These are phyloP conservation scores for Schoenoplectus tabernaemontani DNA, from an alignment of 202 grass and related monocot genomes.

Conservation along the genomic window DNA sequence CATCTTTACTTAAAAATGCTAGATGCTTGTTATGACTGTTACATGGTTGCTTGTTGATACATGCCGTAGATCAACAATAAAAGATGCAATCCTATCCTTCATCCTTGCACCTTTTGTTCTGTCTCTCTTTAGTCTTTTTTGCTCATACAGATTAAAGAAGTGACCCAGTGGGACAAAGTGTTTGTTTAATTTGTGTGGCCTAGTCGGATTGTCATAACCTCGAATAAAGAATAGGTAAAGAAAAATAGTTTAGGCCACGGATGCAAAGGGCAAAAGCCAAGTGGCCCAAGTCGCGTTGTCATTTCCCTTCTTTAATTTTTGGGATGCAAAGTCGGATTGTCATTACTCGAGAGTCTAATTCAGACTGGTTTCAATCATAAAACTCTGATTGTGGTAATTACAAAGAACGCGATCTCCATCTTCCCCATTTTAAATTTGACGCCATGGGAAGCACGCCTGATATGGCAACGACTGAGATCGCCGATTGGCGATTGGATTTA, in stretches of 20 bases:
- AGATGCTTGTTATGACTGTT: too few species aligned
- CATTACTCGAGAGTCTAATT: background rate
- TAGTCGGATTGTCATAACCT: background rate
- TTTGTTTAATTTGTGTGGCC: background rate
- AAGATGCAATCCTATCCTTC: too few species aligned
- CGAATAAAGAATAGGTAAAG: background rate
- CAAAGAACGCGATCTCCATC: background rate
- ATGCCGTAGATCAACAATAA: too few species aligned
- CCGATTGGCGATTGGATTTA: slow-evolving; percentile 52
- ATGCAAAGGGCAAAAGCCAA: too few species aligned
- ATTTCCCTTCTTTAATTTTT: too few species aligned
- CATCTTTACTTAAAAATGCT: too few species aligned
- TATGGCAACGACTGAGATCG: background rate
- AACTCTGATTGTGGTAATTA: background rate
- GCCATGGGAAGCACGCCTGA: background rate
- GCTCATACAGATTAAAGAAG: too few species aligned
- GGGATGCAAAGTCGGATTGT: background rate
- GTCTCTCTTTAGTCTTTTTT: too few species aligned
- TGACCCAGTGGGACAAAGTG: background rate
- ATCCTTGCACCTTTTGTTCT: too few species aligned
- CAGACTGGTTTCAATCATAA: background rate
- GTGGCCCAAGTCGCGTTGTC: too few species aligned
- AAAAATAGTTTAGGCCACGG: too few species aligned
- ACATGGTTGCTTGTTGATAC: too few species aligned
- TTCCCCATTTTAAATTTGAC: background rate